Percentiles rank a stretch among this genome's conserved stretches.
These are phyloP conservation scores for Viola pubescens DNA, from an alignment of 441 rosid species.

Conservation along the genomic window DNA sequence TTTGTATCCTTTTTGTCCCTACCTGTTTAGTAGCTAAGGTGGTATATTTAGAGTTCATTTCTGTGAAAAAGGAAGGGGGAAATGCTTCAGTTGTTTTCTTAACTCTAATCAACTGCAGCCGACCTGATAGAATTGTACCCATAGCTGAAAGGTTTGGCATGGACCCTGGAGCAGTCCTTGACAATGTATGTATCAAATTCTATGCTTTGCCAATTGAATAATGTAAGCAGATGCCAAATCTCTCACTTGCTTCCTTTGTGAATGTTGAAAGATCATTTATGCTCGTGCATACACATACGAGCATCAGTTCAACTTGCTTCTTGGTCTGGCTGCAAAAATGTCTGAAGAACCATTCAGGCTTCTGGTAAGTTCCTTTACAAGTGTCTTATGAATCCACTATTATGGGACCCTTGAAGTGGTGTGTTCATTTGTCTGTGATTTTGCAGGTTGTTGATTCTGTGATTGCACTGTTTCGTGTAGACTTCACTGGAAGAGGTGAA, in stretches of 20 bases:
- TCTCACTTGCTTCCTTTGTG: slow-evolving; percentile 15
- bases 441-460: slow-evolving; percentile 79
- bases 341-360: slow-evolving; percentile 88
- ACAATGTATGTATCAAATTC: slow-evolving; percentile 49
- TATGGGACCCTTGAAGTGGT: slow-evolving; percentile 7
- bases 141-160: slow-evolving; percentile 95
- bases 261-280: slow-evolving; percentile 60
- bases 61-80: background rate
- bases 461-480: slow-evolving; percentile 84
- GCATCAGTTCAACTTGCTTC: slow-evolving; percentile 87
- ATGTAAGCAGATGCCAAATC: slow-evolving; percentile 1
- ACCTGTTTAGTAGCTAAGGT: slow-evolving; percentile 6
- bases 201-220: slow-evolving; percentile 2
- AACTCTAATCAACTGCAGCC: slow-evolving; percentile 39
- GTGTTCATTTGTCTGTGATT: slow-evolving; percentile 14
- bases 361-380: slow-evolving; percentile 34
- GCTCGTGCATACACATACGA: slow-evolving; percentile 86
- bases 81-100: slow-evolving; percentile 10
- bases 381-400: background rate
- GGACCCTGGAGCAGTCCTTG: slow-evolving; percentile 95
- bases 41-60: background rate
- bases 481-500: slow-evolving; percentile 92
- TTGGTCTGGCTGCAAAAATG: slow-evolving; percentile 93
- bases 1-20: slow-evolving; percentile 48
- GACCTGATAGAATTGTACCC: slow-evolving; percentile 75